Base-by-base conservation (phyloP, 2,329 filamentous ascomycete species). In the Daldinia sp. region DNA sequence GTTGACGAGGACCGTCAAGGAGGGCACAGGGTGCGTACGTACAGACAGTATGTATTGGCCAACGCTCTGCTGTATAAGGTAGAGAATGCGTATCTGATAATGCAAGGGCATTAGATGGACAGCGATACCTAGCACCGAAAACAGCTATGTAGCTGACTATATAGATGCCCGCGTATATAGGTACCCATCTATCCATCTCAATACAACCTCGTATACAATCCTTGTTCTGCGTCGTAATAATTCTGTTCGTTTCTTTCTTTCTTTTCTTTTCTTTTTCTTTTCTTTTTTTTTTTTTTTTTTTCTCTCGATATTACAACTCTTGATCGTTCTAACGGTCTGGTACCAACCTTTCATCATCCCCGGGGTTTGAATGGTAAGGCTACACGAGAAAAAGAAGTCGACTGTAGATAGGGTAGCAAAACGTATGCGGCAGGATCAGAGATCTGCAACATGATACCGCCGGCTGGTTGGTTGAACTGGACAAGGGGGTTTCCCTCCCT, bases 381-480 rank as follows among this genome's bases (percentile, higher is more conserved):
- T 35, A 35, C 57, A 41, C 44, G 18, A 53, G 35, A 6, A 30
- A 44, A 56, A 39, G 28, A 46, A 42, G 28, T 39, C 42, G 37
- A 57, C 67, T 60, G 50, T 50, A 53, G 54, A 54, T 44, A 15
- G 46, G 10, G 63, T 58, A 44, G 30, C 51, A 56, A 59, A 54
- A 30, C 50, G 12, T 35, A 54, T 51, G 59, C 54, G 33, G 33
- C 41, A 61, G 18, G 61, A 63, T 53, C 20, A 51, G 28, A 67
- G 67, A 69, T 61, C 63, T 61, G 53, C 63, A 53, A 64, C 44
- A 59, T 44, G 35, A 62, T 18, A 39, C 35, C 53, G 33, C 37
- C 12, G 44, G 26, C 41, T 68, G 58, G 62, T 62, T 65, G 58
- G 62, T 13, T n/a, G 30, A 20, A 12, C 18, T n/a, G 6, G 42